phyloP scores from a whole-genome alignment of 1,139 yeast genomes.

The Arxiozyma bovina region DNA sequence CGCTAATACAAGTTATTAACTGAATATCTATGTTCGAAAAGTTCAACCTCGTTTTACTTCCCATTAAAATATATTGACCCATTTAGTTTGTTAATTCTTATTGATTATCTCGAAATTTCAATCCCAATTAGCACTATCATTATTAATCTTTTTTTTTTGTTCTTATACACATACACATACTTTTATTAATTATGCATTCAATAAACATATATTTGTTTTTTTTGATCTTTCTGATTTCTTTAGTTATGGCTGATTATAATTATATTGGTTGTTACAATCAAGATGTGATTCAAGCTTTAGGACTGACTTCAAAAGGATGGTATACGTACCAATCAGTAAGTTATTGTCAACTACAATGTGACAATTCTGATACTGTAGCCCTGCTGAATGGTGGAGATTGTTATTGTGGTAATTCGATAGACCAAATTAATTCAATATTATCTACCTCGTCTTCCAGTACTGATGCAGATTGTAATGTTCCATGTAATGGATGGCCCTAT shows the following conservation, averaged over 20 bases:
- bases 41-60: no score
- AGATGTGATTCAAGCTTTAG: slow-evolving; percentile 7
- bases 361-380: slow-evolving; percentile 46
- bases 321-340: slow-evolving; percentile 43
- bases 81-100: background rate
- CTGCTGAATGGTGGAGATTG: slow-evolving; percentile 46
- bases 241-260: background rate
- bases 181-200: background rate
- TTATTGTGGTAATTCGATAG: slow-evolving; percentile 45
- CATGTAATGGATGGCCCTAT: slow-evolving; percentile 49
- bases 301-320: slow-evolving; percentile 30
- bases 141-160: no score
- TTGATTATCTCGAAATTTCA: background rate
- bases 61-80: no score
- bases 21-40: background rate
- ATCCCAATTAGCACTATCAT: background rate
- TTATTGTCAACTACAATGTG: slow-evolving; percentile 42
- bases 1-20: background rate
- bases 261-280: slow-evolving; percentile 20
- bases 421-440: background rate
- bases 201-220: background rate
- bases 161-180: background rate
- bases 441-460: background rate
- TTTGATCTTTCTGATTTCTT: background rate
- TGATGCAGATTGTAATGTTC: slow-evolving; percentile 37